phyloP scores from a whole-genome alignment of 345 rosid genomes.

The Sonneratia caseolaris region DNA sequence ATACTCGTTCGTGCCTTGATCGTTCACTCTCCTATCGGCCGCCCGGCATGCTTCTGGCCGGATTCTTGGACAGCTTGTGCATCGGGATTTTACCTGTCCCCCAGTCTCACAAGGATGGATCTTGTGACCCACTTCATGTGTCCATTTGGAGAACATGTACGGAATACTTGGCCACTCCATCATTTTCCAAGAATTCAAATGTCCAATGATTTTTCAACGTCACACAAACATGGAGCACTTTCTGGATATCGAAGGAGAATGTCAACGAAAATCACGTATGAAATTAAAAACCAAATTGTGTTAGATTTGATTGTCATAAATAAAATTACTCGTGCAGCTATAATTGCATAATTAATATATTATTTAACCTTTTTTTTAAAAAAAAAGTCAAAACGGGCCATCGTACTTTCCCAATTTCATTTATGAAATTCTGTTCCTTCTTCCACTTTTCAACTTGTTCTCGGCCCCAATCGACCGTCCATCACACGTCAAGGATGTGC shows the following conservation, averaged over 20 bases:
- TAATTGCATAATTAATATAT: too few relatives aligned
- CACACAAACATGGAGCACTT: background rate
- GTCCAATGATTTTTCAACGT: background rate
- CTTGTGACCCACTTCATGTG: background rate
- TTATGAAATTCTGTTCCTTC: background rate
- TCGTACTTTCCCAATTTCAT: background rate
- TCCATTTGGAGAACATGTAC: background rate
- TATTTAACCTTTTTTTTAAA: too few relatives aligned
- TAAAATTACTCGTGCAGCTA: too few relatives aligned
- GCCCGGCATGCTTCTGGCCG: too few relatives aligned
- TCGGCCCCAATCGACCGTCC: background rate
- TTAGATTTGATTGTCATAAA: too few relatives aligned
- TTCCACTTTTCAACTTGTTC: too few relatives aligned
- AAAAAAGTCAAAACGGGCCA: background rate
- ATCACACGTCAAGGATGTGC: background rate
- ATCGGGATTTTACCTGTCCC: too few relatives aligned
- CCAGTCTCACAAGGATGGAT: background rate
- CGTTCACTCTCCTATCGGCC: too few relatives aligned
- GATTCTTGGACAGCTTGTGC: background rate
- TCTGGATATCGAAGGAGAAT: background rate
- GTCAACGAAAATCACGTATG: background rate
- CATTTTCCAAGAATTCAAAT: background rate
- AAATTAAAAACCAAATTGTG: background rate
- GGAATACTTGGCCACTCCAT: background rate
- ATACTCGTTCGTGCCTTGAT: too few relatives aligned